phyloP scores from a whole-genome alignment of 2,329 filamentous ascomycete species.

The Diplodia intermedia region DNA sequence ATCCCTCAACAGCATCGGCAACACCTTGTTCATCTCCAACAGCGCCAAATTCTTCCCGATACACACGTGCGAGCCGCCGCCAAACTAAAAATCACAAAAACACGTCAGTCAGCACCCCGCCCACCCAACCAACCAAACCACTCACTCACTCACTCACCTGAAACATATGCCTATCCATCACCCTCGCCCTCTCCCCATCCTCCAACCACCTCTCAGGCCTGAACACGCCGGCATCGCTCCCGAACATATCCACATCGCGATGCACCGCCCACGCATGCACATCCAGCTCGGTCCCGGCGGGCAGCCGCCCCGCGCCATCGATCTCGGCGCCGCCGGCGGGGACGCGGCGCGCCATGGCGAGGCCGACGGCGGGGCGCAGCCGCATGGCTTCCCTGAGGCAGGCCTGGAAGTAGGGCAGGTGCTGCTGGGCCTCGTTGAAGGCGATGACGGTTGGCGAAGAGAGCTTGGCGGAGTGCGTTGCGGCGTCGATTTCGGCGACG shows the following conservation, averaged over 20 bases:
- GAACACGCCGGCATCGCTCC: conserved; percentile 49
- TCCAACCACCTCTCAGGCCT: conserved; percentile 56
- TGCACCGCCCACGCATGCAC: conserved; percentile 56
- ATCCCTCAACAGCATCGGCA: conserved; percentile 39
- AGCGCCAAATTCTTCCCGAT: conserved; percentile 43
- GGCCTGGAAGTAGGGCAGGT: conserved; percentile 44
- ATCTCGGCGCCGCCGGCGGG: conserved; percentile 46
- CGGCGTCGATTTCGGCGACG: conserved; percentile 35
- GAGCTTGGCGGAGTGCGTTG: conserved; percentile 30
- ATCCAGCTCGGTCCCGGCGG: conserved; percentile 50
- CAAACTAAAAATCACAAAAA: conserved; percentile 38
- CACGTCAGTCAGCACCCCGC: neutral
- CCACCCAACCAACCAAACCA: no score
- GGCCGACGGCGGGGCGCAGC: conserved; percentile 46
- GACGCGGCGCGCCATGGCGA: conserved; percentile 40
- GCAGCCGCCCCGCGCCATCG: conserved; percentile 42
- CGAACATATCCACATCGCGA: conserved; percentile 50
- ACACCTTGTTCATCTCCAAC: conserved; percentile 43
- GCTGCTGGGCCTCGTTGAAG: conserved; percentile 35
- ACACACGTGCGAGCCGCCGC: conserved; percentile 45
- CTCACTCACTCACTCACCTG: conserved; percentile 30
- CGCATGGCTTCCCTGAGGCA: conserved; percentile 50
- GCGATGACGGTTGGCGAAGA: conserved; percentile 34
- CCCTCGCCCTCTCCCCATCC: conserved; percentile 37
- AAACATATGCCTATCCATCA: conserved; percentile 44